Evolutionary conservation across 1,139 yeast species (phyloP), one percentile per base, ranked within the genome.

Genomic region (Candida buenavistaensis): DNA sequence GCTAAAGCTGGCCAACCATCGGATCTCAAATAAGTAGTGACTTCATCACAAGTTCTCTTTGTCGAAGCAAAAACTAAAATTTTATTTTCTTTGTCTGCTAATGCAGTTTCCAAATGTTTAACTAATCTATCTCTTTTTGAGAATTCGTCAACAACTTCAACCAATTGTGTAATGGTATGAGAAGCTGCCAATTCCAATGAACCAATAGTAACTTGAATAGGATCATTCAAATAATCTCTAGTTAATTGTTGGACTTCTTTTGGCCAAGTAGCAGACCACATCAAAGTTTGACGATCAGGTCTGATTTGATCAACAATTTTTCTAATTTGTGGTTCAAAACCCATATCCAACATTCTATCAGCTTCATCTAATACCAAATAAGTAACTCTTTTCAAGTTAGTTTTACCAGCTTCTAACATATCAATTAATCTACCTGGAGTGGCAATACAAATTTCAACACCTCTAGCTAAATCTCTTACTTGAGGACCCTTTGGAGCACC

Each of bases 181-280:
- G 97, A 88, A 45, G 98, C 98, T 55, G 97, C 73, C 55, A 92
- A 78, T 66, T 92, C 97, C 59, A 90, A 76, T 43, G 97, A 92
- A 61, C 98, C 98, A 63, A 92, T 72, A 52, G 87, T 90, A 50
- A 92, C 98, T 72, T 92, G 98, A 58, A 92, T 90, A 55, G 92
- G 95, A 59, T 92, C 96, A 44, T 78, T 69, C 62, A 90, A 75
- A 67, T 88, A 92, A 64, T 92, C 98, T 55, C 83, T 77, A 48
- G 97, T 94, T 59, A 92, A 77, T 50, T 80, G 74, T 74, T 90
- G 95, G 46, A 92, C 97, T 65, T 88, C 95, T 76, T 89, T 89
- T 57, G 98, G 98, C 98, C 98, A 92, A 38, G 98, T 92, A 51
- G 98, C 98, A 47, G 97, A 89, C 97, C 97, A 92, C 97, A 92